Base-by-base conservation (phyloP, 257 asterid genomes). In the Voacanga thouarsii region DNA sequence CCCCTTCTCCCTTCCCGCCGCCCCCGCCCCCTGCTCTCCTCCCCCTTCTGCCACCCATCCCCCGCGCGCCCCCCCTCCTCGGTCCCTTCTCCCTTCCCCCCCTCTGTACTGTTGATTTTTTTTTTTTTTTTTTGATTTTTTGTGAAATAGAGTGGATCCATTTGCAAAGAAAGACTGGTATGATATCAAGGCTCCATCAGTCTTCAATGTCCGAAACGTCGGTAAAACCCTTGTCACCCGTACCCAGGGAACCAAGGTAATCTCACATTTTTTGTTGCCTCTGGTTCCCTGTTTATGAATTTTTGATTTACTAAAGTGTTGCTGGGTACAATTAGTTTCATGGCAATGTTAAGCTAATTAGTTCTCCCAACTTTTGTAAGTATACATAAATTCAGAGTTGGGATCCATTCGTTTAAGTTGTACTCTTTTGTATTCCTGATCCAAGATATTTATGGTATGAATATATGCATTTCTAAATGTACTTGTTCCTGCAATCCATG, bases 161-260 rank as follows among this genome's bases (percentile, higher is more conserved):
- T 83, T 79, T 56, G 79, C 83, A 2, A 83, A 83, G 79, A 83
- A 83, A 74, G 86, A 83, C 23, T 83, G 86, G 86, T 83, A 83
- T 71, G 83, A 79, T 72, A 77, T 83, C 45, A 83, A 83, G 77
- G 86, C 86, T 39, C 86, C 86, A 8, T 60, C 79, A 23, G 60
- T 76, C 57, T 79, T 83, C 51, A 63, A 16, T 8, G 66, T 51
- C 57, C 73, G 81, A 21, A 79, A 79, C 69, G 75, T 83, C 30
- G 86, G 86, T 57, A 83, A 83, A 44, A 83, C 86, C 14, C 79
- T 83, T 2, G 86, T 83, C 45, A 76, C 81, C 28, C 86, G 86
- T 79, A 83, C 86, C 19, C 86, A 83, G 81, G 86, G 86, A 63
- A 83, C 83, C 21, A 83, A 83, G 83, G 86, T 79, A 70, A 0